Evolutionary conservation across 495 filamentous ascomycete genomes (phyloP).

Genomic region (Ascodesmis nigricans): DNA sequence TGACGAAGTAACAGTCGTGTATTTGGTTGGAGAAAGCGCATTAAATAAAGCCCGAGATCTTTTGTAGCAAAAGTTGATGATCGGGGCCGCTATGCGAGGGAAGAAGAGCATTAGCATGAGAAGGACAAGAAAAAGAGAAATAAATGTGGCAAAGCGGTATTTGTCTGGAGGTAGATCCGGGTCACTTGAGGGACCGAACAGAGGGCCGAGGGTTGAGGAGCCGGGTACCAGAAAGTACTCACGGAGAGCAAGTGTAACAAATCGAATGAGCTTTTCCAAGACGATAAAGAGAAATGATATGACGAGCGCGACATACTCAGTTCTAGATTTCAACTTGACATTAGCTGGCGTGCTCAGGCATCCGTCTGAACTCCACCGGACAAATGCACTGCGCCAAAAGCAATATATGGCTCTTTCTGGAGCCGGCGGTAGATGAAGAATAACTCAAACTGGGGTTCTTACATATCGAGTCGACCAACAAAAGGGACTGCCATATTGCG

Average conservation of each 20-base stretch:
- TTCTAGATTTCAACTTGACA: conserved; percentile 31
- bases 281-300: conserved; percentile 61
- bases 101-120: neutral
- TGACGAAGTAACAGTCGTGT: conserved; percentile 34
- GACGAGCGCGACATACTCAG: conserved; percentile 69
- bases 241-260: conserved; percentile 85
- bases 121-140: neutral
- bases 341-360: too few relatives aligned
- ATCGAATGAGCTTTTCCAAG: conserved; percentile 55
- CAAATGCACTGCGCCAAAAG: conserved; percentile 1
- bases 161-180: too few relatives aligned
- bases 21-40: conserved; percentile 44
- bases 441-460: neutral
- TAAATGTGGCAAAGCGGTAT: too few relatives aligned
- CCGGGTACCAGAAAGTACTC: conserved; percentile 26
- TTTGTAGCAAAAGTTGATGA: conserved; percentile 65
- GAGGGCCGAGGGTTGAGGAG: too few relatives aligned
- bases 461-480: neutral
- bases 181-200: too few relatives aligned
- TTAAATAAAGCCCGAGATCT: conserved; percentile 69
- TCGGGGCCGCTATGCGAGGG: conserved; percentile 48
- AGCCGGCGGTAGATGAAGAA: neutral
- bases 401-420: neutral
- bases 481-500: neutral
- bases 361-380: neutral